phyloP scores from a whole-genome alignment of 768 basidiomycete species.

The Russula compacta region DNA sequence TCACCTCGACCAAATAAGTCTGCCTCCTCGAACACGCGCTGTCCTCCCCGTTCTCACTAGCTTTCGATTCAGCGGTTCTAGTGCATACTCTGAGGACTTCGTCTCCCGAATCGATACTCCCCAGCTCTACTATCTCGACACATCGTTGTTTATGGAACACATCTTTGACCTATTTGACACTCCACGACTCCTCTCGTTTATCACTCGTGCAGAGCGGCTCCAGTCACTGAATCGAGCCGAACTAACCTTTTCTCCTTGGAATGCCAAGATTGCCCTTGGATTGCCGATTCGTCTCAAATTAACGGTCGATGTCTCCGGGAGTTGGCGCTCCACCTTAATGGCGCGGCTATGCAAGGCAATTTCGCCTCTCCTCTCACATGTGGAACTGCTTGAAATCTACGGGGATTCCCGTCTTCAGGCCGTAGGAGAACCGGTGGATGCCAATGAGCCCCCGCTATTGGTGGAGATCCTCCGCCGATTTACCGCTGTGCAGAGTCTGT shows the following conservation, averaged over 20 bases:
- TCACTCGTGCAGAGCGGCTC: not conserved
- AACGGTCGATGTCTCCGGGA: too few species aligned
- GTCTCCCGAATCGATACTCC: not conserved
- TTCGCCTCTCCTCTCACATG: too few species aligned
- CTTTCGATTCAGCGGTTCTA: not conserved
- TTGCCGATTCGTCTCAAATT: too few species aligned
- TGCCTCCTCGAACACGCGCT: not conserved
- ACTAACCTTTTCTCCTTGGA: too few species aligned
- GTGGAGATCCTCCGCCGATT: not conserved
- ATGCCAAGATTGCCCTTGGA: too few species aligned
- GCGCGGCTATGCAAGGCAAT: too few species aligned
- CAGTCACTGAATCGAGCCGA: too few species aligned
- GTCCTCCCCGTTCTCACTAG: not conserved
- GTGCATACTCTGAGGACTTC: not conserved
- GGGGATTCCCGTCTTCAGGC: too few species aligned
- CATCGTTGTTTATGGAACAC: not conserved
- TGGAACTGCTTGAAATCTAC: too few species aligned
- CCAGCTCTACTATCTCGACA: not conserved
- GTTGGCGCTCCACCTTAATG: not conserved
- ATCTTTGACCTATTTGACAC: not conserved
- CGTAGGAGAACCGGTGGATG: not conserved
- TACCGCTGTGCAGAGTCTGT: not conserved
- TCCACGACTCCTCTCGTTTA: not conserved
- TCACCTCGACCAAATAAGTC: not conserved
- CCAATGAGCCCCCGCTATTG: not conserved